Percentiles rank a stretch among this genome's conserved stretches.
Evolutionary conservation across 169 alveolate genomes (phyloP).

Genomic region (Plasmodium berghei): DNA sequence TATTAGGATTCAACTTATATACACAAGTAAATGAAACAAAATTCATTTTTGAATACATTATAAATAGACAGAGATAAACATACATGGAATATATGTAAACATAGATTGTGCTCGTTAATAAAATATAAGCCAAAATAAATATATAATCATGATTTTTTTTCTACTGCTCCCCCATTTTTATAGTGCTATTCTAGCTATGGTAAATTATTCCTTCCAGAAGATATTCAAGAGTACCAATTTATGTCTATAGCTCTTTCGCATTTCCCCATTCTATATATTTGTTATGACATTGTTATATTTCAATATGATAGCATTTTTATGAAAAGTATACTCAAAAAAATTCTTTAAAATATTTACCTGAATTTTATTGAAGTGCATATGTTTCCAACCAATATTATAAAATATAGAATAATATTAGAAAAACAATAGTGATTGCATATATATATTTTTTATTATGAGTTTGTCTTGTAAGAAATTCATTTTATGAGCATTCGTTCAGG

Average conservation of each 20-base stretch:
- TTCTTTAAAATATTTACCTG: background rate
- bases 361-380: background rate
- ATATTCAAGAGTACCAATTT: slow-evolving; percentile 67
- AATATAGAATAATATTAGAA: too few relatives aligned
- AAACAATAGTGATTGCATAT: background rate
- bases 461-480: background rate
- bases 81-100: background rate
- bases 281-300: slow-evolving; percentile 68
- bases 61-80: background rate
- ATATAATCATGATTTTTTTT: slow-evolving; percentile 7
- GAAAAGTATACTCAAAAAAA: slow-evolving; percentile 30
- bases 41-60: background rate
- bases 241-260: slow-evolving; percentile 76
- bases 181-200: slow-evolving; percentile 66
- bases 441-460: background rate
- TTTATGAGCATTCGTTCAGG: background rate
- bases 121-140: background rate
- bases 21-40: slow-evolving; percentile 49
- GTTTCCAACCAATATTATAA: background rate
- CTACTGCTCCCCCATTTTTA: background rate
- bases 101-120: background rate
- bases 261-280: slow-evolving; percentile 66
- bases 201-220: slow-evolving; percentile 53
- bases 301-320: slow-evolving; percentile 74
- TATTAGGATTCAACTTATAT: slow-evolving; percentile 64